Base-by-base conservation (phyloP, 805 yeast species). In the Cyberlindnera saturnus region DNA sequence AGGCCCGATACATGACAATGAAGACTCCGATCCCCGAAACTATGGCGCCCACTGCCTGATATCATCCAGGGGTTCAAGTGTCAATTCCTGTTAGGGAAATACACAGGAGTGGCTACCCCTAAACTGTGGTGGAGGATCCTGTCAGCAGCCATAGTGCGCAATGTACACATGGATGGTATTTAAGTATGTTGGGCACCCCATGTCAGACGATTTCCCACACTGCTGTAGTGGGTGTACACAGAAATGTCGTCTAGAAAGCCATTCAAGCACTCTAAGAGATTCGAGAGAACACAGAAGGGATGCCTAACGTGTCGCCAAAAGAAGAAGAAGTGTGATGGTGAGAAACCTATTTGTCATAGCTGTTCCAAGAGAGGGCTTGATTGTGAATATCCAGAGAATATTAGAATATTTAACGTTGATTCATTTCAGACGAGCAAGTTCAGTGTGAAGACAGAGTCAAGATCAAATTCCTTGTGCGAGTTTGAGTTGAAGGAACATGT, bases 261-360 rank as follows among this genome's bases (percentile, higher is more conserved):
- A 4, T 50, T 52, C 29, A 57, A 51, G 33, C 61, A 57, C 36
- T 55, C 59, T 9, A 57, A 44, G 39, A 52, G 52, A 39, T 57
- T 57, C 38, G 52, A 46, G 9, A 56, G 61, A 46, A 53, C 61
- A 5, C 60, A 57, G 39, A 51, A 51, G 4, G 61, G 61, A 2
- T 57, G 61, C 42, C 43, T 57, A 6, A 57, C 55, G 35, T 57
- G 61, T 34, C 51, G 61, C 23, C 59, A 56, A 11, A 57, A 57
- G 50, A 57, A 57, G 56, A 57, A 57, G 54, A 57, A 53, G 28
- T 57, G 61, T 46, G 60, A 56, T 46, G 57, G 59, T 36, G 36
- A 33, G n/a, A 53, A 51, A 41, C 61, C 61, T 6, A 36, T 35
- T 2, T 57, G 61, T 45, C 36, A 39, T 7, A 56, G 60, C 33